Evolutionary conservation across 129 eudicot genomes (phyloP).

Genomic region (Rutidosis leptorrhynchoides): DNA sequence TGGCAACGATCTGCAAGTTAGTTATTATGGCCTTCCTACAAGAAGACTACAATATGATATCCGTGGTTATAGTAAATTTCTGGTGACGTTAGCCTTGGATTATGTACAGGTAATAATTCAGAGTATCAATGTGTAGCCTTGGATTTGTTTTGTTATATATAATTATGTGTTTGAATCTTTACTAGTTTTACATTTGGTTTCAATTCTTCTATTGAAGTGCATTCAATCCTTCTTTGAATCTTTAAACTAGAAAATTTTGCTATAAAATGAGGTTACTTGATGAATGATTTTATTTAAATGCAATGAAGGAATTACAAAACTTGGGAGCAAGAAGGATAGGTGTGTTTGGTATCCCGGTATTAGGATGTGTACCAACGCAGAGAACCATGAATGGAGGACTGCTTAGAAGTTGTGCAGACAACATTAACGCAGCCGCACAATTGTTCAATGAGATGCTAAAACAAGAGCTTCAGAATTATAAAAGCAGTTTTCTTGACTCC

Average conservation of each 20-base stretch:
- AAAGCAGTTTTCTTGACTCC: conserved; percentile 10
- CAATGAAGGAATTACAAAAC: conserved; percentile 25
- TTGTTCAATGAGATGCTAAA: conserved; percentile 20
- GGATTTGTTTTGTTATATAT: neutral
- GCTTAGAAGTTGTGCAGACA: conserved; percentile 12
- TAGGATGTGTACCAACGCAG: conserved; percentile 37
- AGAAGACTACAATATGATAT: conserved; percentile 30
- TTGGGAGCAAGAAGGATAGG: conserved; percentile 44
- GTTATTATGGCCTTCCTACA: conserved; percentile 20
- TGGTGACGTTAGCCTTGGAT: conserved; percentile 32
- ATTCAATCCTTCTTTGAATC: too few relatives aligned
- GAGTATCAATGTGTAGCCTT: too few relatives aligned
- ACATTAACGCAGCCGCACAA: conserved; percentile 24
- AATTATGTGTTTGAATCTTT: too few relatives aligned
- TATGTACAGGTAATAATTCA: conserved; percentile 48
- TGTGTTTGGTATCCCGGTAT: conserved; percentile 32
- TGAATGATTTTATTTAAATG: neutral
- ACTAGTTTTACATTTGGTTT: too few relatives aligned
- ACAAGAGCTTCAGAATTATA: conserved; percentile 5
- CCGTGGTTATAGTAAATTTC: conserved; percentile 36
- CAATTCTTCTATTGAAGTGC: too few relatives aligned
- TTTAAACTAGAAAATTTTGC: too few relatives aligned
- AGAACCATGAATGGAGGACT: conserved; percentile 25
- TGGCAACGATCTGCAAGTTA: conserved; percentile 45
- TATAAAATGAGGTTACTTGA: neutral